phyloP scores from a whole-genome alignment of 257 asterid genomes.

The Henckelia pumila region DNA sequence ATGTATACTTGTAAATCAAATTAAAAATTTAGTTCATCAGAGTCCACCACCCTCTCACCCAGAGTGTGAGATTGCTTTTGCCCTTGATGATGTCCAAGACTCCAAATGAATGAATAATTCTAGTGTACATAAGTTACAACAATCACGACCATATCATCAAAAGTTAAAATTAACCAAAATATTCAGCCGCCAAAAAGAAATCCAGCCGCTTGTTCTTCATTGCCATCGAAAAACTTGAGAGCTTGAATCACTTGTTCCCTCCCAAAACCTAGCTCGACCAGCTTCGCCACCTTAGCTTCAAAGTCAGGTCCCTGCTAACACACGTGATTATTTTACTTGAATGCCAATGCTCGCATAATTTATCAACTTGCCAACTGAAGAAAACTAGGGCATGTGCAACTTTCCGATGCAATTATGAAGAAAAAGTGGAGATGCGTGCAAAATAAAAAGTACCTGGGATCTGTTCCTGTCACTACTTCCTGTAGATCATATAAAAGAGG shows the following conservation, averaged over 20 bases:
- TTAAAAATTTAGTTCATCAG: background rate
- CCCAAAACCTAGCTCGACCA: constrained; percentile 91
- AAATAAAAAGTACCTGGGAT: constrained; percentile 40
- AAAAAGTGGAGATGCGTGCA: constrained; percentile 8
- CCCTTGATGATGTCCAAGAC: background rate
- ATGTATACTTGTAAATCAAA: too few species aligned
- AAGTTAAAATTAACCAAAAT: background rate
- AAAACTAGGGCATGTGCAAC: background rate
- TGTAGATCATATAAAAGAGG: constrained; percentile 31
- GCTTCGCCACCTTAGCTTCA: constrained; percentile 85
- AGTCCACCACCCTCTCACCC: background rate
- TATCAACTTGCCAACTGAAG: background rate
- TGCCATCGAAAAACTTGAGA: constrained; percentile 72
- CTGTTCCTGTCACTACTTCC: constrained; percentile 42
- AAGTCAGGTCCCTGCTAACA: constrained; percentile 63
- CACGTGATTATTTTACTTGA: background rate
- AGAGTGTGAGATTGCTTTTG: background rate
- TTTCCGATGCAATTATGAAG: background rate
- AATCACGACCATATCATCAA: background rate
- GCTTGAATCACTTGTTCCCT: constrained; percentile 87
- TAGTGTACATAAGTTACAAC: background rate
- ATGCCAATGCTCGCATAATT: background rate
- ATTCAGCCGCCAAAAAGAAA: constrained; percentile 87
- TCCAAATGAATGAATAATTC: too few species aligned
- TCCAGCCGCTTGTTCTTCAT: constrained; percentile 92